Conservation (phyloP, 345 rosid species). For the Hibiscus syriacus region DNA sequence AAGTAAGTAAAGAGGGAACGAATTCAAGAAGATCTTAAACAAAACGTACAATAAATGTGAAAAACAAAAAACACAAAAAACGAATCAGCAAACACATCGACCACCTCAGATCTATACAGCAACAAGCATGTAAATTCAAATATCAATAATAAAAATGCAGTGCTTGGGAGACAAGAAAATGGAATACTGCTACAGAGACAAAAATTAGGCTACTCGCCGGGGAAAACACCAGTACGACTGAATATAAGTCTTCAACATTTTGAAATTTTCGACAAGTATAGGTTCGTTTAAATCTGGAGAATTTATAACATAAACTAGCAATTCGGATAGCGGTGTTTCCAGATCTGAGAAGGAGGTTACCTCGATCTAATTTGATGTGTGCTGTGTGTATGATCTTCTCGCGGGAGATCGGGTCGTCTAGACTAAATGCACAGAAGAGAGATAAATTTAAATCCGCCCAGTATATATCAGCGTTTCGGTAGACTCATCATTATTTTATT, state of each 20-base stretch:
- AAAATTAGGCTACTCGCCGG: neutral
- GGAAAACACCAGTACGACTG: neutral
- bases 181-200: neutral
- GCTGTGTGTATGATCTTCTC: neutral
- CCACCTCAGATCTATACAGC: neutral
- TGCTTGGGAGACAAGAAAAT: neutral
- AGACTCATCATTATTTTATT: neutral
- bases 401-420: neutral
- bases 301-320: too few species aligned
- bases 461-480: neutral
- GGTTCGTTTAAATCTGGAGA: neutral
- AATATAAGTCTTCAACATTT: neutral
- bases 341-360: constrained; percentile 6
- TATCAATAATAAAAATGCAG: neutral
- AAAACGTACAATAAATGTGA: neutral
- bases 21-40: neutral
- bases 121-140: neutral
- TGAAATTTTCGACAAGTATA: neutral
- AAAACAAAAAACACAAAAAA: neutral
- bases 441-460: neutral
- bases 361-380: neutral
- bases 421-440: too few species aligned
- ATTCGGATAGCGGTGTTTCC: neutral
- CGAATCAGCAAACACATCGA: neutral
- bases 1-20: neutral